Evolutionary conservation across 768 basidiomycete genomes (phyloP).

Genomic region (Mycena metata): DNA sequence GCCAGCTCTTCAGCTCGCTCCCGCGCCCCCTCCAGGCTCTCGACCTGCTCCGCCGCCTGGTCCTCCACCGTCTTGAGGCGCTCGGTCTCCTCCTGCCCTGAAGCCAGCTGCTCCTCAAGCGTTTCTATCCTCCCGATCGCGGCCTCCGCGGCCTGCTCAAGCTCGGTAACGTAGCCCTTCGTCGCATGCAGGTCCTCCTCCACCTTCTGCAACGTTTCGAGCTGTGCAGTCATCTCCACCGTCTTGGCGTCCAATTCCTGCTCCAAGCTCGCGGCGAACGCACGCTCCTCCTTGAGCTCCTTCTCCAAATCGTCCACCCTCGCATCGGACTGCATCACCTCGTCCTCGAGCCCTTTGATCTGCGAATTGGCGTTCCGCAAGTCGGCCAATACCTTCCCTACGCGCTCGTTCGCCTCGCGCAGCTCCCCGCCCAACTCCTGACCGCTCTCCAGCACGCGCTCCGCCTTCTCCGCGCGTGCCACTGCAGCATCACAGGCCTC

Average conservation of each 20-base stretch:
- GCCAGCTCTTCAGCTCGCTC: slow-evolving; percentile 68
- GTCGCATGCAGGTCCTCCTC: slow-evolving; percentile 62
- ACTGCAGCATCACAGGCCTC: slow-evolving; percentile 68
- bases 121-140: slow-evolving; percentile 66
- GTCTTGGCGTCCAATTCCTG: slow-evolving; percentile 54
- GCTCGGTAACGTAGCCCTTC: slow-evolving; percentile 67
- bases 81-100: slow-evolving; percentile 60
- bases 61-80: slow-evolving; percentile 60
- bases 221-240: slow-evolving; percentile 55
- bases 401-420: slow-evolving; percentile 73
- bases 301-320: slow-evolving; percentile 69
- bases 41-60: slow-evolving; percentile 62
- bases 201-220: slow-evolving; percentile 52
- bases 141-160: slow-evolving; percentile 70
- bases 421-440: slow-evolving; percentile 79
- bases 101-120: slow-evolving; percentile 68
- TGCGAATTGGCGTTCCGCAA: slow-evolving; percentile 71
- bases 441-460: slow-evolving; percentile 71
- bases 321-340: slow-evolving; percentile 64
- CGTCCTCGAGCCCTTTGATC: slow-evolving; percentile 73
- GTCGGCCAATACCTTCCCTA: slow-evolving; percentile 68
- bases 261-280: slow-evolving; percentile 58
- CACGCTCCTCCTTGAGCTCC: slow-evolving; percentile 67
- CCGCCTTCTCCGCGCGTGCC: slow-evolving; percentile 75
- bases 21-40: slow-evolving; percentile 65